Percentiles rank a stretch among this genome's conserved stretches.
phyloP scores from a whole-genome alignment of 306 rosid species.

The Alnus rubra region DNA sequence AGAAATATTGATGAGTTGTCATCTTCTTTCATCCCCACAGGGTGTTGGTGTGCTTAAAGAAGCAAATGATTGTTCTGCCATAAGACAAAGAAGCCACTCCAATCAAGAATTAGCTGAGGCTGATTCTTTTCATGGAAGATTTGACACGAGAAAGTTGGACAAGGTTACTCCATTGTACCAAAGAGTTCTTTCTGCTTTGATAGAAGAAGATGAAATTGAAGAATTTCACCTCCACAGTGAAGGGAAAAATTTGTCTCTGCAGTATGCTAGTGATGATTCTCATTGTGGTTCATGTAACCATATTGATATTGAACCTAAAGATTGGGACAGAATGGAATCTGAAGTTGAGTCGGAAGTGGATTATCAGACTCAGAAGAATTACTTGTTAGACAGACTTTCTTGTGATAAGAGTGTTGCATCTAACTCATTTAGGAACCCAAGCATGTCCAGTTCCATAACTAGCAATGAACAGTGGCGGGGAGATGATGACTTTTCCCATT shows the following conservation, averaged over 20 bases:
- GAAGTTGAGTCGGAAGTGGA: slow-evolving; percentile 80
- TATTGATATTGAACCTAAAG: slow-evolving; percentile 74
- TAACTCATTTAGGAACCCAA: slow-evolving; percentile 57
- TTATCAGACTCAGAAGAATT: slow-evolving; percentile 54
- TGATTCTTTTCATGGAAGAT: slow-evolving; percentile 47
- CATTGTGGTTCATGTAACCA: slow-evolving; percentile 87
- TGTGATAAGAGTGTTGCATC: slow-evolving; percentile 62
- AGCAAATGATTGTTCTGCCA: slow-evolving; percentile 47
- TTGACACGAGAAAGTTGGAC: slow-evolving; percentile 49
- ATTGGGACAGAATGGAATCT: slow-evolving; percentile 74
- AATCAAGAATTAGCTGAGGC: slow-evolving; percentile 40
- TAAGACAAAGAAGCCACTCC: slow-evolving; percentile 44
- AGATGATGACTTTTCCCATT: slow-evolving; percentile 60
- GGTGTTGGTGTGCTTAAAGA: slow-evolving; percentile 51
- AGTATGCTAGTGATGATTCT: slow-evolving; percentile 86
- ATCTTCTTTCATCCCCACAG: slow-evolving; percentile 39
- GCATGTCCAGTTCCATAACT: slow-evolving; percentile 58
- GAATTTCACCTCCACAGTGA: slow-evolving; percentile 58
- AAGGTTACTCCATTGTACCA: slow-evolving; percentile 74
- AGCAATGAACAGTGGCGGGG: slow-evolving; percentile 71
- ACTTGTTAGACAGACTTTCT: slow-evolving; percentile 66
- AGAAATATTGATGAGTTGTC: slow-evolving; percentile 20
- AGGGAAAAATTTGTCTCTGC: slow-evolving; percentile 62
- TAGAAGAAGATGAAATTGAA: slow-evolving; percentile 76
- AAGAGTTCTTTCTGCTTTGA: slow-evolving; percentile 83